Evolutionary conservation across 1,284 basidiomycete species (phyloP).

Genomic region (Trametes polyzona): DNA sequence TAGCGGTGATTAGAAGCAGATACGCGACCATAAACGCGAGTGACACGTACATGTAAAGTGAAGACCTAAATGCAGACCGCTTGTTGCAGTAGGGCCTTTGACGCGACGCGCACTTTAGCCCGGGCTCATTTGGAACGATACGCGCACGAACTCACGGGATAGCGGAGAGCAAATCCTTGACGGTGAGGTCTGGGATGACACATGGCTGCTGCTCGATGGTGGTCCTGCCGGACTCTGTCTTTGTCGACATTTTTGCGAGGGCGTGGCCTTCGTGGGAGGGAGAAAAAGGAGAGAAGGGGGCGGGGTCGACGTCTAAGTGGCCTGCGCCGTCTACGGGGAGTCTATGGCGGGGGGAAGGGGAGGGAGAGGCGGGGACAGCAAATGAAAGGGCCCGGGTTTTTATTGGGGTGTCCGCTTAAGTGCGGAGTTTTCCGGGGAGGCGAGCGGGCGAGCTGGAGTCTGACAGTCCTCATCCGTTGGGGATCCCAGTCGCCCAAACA

Average conservation of each 20-base stretch:
- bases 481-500: neutral
- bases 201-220: slow-evolving; percentile 64
- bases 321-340: slow-evolving; percentile 23
- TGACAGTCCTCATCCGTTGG: neutral
- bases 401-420: slow-evolving; percentile 24
- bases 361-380: slow-evolving; percentile 16
- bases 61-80: slow-evolving; percentile 86
- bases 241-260: slow-evolving; percentile 28
- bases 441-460: neutral
- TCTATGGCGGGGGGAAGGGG: slow-evolving; percentile 21
- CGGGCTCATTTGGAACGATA: neutral
- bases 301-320: slow-evolving; percentile 6
- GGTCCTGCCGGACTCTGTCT: slow-evolving; percentile 31
- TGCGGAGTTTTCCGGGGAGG: slow-evolving; percentile 20
- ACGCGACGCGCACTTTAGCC: neutral
- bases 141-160: slow-evolving; percentile 73
- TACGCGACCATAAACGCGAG: slow-evolving; percentile 19
- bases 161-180: slow-evolving; percentile 85
- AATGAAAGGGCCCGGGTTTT: slow-evolving; percentile 15
- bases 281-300: slow-evolving; percentile 9
- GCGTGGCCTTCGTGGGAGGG: slow-evolving; percentile 19
- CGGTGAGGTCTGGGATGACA: slow-evolving; percentile 78
- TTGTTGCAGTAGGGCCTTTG: slow-evolving; percentile 88
- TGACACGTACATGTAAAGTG: slow-evolving; percentile 74
- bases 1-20: slow-evolving; percentile 12